Evolutionary conservation across 2,329 filamentous ascomycete genomes (phyloP).

Genomic region (Hortaea werneckii): DNA sequence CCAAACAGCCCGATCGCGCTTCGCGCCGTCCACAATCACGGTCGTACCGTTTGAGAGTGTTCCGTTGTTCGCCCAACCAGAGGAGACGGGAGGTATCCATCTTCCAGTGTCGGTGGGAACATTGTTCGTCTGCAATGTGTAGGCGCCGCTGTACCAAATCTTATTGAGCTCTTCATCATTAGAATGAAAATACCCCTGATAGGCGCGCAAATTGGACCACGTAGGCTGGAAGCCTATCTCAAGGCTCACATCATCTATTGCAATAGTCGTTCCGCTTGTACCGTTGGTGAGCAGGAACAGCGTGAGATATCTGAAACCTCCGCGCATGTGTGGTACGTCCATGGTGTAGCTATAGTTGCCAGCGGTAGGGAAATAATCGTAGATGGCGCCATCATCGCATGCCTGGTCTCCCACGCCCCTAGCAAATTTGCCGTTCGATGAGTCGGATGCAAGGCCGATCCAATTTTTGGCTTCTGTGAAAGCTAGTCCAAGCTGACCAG

Average conservation of each 20-base stretch:
- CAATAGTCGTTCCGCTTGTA: conserved; percentile 22
- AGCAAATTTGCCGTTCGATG: conserved; percentile 31
- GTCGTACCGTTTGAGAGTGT: conserved; percentile 24
- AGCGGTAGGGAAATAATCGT: conserved; percentile 29
- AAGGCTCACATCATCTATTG: conserved; percentile 30
- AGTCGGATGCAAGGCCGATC: conserved; percentile 34
- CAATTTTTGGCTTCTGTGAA: conserved; percentile 35
- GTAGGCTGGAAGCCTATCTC: conserved; percentile 42
- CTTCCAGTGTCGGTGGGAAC: conserved; percentile 26
- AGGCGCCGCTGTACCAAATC: conserved; percentile 46
- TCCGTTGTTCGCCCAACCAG: conserved; percentile 27
- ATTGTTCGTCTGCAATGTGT: conserved; percentile 30
- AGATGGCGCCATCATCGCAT: conserved; percentile 36
- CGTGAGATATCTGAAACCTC: conserved; percentile 46
- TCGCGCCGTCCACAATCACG: conserved; percentile 31
- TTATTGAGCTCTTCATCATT: conserved; percentile 39
- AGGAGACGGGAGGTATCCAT: conserved; percentile 12
- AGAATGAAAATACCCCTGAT: conserved; percentile 27
- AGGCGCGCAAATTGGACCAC: conserved; percentile 34
- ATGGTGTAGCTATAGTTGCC: conserved; percentile 32
- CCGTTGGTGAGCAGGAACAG: conserved; percentile 32
- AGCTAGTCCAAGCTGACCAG: conserved; percentile 28
- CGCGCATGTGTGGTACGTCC: conserved; percentile 37
- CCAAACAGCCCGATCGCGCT: conserved; percentile 31
- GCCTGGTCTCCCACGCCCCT: conserved; percentile 11